Percentiles rank a stretch among this genome's conserved stretches.
These are phyloP conservation scores for Penicillium sp. DNA, from an alignment of 2,329 filamentous ascomycete species.

Conservation along the genomic window DNA sequence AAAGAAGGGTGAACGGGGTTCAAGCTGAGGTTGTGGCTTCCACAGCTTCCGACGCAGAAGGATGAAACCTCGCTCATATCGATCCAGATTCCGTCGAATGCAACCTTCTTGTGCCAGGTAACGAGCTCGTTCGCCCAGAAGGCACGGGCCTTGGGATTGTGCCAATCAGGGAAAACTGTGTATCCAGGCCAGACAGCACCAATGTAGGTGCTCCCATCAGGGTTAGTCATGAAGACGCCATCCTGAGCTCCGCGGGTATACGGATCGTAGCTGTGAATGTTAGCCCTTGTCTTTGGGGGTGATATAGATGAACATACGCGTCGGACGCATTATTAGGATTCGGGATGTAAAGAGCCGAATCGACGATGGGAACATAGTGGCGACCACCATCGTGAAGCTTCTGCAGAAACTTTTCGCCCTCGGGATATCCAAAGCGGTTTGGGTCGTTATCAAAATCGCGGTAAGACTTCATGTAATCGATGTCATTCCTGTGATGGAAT, in stretches of 20 bases:
- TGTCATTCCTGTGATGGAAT: slow-evolving; percentile 38
- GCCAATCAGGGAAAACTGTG: slow-evolving; percentile 62
- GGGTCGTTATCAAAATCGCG: slow-evolving; percentile 60
- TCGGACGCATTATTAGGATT: slow-evolving; percentile 69
- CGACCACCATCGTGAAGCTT: slow-evolving; percentile 55
- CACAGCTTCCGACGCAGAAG: slow-evolving; percentile 72
- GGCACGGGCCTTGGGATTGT: slow-evolving; percentile 58
- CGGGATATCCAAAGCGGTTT: slow-evolving; percentile 51
- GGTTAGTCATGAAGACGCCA: slow-evolving; percentile 54
- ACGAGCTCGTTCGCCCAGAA: slow-evolving; percentile 60
- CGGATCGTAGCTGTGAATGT: slow-evolving; percentile 48
- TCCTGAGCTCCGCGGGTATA: slow-evolving; percentile 53
- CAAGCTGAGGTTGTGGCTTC: slow-evolving; percentile 61
- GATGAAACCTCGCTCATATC: slow-evolving; percentile 64
- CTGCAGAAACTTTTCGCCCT: slow-evolving; percentile 53
- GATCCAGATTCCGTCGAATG: slow-evolving; percentile 59
- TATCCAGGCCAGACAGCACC: slow-evolving; percentile 60
- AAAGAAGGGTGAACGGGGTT: slow-evolving; percentile 71
- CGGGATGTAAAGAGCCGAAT: slow-evolving; percentile 68
- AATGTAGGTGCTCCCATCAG: slow-evolving; percentile 56
- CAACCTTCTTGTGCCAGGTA: slow-evolving; percentile 53
- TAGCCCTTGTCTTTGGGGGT: not conserved
- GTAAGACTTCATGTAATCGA: slow-evolving; percentile 61
- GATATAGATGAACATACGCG: slow-evolving; percentile 47
- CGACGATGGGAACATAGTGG: slow-evolving; percentile 63